Percentiles rank a stretch among this genome's conserved stretches.
phyloP scores from a whole-genome alignment of 2,329 filamentous ascomycete genomes.

The Diaporthe vexans region DNA sequence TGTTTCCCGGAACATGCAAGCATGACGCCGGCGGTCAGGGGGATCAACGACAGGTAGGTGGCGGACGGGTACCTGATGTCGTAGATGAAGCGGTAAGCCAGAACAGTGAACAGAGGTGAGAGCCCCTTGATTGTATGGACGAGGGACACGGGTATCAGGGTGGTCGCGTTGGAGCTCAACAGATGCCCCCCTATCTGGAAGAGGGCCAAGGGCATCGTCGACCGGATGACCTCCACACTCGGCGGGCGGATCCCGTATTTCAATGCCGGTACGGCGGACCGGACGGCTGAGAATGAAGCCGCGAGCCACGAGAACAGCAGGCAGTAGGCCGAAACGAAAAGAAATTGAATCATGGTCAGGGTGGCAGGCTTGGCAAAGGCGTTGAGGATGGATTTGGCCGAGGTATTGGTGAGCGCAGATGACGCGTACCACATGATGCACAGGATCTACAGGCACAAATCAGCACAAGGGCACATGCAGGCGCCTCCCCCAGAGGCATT shows the following conservation, averaged over 20 bases:
- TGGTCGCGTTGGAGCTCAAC: conserved; percentile 92
- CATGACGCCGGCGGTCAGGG: conserved; percentile 94
- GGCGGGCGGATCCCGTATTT: conserved; percentile 87
- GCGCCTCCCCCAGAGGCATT: neutral
- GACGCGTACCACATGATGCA: conserved; percentile 96
- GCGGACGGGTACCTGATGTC: conserved; percentile 88
- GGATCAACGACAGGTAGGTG: conserved; percentile 91
- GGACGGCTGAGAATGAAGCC: conserved; percentile 77
- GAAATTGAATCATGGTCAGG: conserved; percentile 93
- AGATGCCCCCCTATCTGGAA: conserved; percentile 97
- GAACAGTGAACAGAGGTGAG: conserved; percentile 93
- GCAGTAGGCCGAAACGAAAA: conserved; percentile 91
- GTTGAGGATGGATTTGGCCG: conserved; percentile 96
- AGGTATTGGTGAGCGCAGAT: conserved; percentile 96
- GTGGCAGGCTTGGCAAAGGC: conserved; percentile 92
- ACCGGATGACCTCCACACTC: conserved; percentile 83
- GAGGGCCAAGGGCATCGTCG: conserved; percentile 89
- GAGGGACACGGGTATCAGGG: conserved; percentile 94
- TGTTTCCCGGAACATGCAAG: conserved; percentile 91
- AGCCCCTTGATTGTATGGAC: conserved; percentile 99
- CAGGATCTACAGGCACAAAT: conserved; percentile 71
- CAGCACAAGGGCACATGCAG: conserved; percentile 45
- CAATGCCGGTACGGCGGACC: conserved; percentile 80
- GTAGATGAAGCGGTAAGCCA: conserved; percentile 92
- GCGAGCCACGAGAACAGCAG: conserved; percentile 84